phyloP scores from a whole-genome alignment of 2,329 filamentous ascomycete genomes.

The Corynespora cassiicola region DNA sequence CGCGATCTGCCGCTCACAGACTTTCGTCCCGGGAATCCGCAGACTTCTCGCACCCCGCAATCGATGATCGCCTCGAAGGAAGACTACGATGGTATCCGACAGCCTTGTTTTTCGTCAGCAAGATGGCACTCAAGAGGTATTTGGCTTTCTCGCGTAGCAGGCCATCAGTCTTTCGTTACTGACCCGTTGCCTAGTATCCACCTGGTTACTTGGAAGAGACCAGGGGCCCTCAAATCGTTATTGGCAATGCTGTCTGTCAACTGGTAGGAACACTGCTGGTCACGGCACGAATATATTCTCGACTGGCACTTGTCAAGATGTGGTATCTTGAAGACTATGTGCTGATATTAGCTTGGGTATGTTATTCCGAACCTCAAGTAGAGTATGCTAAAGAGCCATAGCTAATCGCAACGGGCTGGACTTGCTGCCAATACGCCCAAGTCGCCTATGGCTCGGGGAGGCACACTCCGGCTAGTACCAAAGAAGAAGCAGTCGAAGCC shows the following conservation, averaged over 20 bases:
- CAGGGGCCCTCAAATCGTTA: constrained; percentile 21
- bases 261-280: constrained; percentile 22
- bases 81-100: too few species aligned
- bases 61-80: too few species aligned
- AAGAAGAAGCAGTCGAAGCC: constrained; percentile 8
- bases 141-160: too few species aligned
- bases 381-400: neutral
- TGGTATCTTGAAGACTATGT: constrained; percentile 26
- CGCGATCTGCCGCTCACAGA: too few species aligned
- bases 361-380: neutral
- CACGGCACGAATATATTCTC: constrained; percentile 25
- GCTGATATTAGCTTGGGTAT: constrained; percentile 24
- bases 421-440: constrained; percentile 27
- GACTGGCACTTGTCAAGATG: constrained; percentile 16
- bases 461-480: constrained; percentile 14
- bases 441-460: constrained; percentile 22
- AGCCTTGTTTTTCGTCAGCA: too few species aligned
- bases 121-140: too few species aligned
- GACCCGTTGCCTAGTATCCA: too few species aligned
- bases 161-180: too few species aligned
- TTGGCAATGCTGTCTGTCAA: constrained; percentile 23
- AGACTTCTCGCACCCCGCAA: too few species aligned
- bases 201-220: constrained; percentile 13
- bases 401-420: constrained; percentile 23
- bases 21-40: too few species aligned